phyloP scores from a whole-genome alignment of 805 yeast genomes.

The Spathaspora gorwiae region DNA sequence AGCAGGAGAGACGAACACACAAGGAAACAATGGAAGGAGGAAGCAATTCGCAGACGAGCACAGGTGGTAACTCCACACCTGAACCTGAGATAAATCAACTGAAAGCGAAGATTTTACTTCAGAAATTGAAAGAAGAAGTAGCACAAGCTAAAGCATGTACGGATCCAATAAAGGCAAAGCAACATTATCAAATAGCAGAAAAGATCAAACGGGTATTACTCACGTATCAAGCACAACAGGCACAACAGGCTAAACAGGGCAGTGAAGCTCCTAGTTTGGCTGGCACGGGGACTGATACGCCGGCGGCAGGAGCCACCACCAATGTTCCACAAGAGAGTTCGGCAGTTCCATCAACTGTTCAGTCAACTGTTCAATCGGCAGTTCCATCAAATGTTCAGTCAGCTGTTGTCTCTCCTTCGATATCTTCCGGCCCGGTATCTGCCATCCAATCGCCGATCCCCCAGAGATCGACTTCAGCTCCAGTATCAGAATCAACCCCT shows the following conservation, averaged over 20 bases:
- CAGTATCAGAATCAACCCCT: neutral
- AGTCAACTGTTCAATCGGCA: neutral
- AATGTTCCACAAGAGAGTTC: neutral
- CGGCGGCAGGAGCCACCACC: conserved; percentile 1
- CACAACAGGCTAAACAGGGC: conserved; percentile 12
- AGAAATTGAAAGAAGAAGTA: conserved; percentile 54
- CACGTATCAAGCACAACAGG: conserved; percentile 48
- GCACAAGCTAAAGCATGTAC: conserved; percentile 57
- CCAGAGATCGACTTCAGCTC: conserved; percentile 3
- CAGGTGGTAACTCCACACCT: conserved; percentile 6
- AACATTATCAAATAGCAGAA: conserved; percentile 59
- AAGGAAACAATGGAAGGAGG: neutral
- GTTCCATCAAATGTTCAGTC: neutral
- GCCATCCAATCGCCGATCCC: conserved; percentile 16
- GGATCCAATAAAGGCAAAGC: conserved; percentile 57
- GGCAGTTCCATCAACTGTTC: neutral
- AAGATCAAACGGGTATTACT: conserved; percentile 57
- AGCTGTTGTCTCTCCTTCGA: neutral
- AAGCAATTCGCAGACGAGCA: neutral
- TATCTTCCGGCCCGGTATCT: conserved; percentile 18
- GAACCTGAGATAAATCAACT: conserved; percentile 37
- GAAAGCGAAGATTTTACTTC: conserved; percentile 54
- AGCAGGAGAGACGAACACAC: neutral
- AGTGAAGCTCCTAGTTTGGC: neutral
- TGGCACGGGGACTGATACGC: too few relatives aligned